These are phyloP conservation scores for Phialophora verrucosa DNA, from an alignment of 2,329 filamentous ascomycete genomes.

Conservation along the genomic window DNA sequence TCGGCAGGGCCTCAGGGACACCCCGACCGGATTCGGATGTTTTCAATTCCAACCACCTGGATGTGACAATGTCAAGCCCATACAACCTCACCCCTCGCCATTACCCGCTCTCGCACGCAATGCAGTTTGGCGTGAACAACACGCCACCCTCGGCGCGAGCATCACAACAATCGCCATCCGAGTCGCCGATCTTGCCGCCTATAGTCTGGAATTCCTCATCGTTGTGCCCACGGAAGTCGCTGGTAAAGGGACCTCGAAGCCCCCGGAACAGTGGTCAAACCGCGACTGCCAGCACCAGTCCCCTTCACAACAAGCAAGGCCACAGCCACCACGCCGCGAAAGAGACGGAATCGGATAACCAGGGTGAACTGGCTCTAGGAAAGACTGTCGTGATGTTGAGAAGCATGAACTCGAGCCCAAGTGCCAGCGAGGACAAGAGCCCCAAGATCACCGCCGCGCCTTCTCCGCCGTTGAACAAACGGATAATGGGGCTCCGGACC, in stretches of 20 bases:
- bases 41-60: slow-evolving; percentile 16
- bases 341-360: slow-evolving; percentile 4
- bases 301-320: slow-evolving; percentile 33
- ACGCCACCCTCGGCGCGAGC: slow-evolving; percentile 21
- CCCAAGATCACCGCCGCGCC: slow-evolving; percentile 3
- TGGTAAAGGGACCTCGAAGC: slow-evolving; percentile 34
- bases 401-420: slow-evolving; percentile 36
- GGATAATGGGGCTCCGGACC: slow-evolving; percentile 22
- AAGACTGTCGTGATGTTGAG: slow-evolving; percentile 43
- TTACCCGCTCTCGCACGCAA: slow-evolving; percentile 22
- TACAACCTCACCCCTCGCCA: slow-evolving; percentile 16
- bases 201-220: slow-evolving; percentile 24
- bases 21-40: slow-evolving; percentile 31
- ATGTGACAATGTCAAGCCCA: neutral
- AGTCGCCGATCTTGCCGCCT: slow-evolving; percentile 30
- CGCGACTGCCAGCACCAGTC: slow-evolving; percentile 30
- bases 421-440: slow-evolving; percentile 1
- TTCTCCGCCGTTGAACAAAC: slow-evolving; percentile 26
- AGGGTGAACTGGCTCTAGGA: slow-evolving; percentile 43
- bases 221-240: slow-evolving; percentile 28
- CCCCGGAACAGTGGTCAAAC: slow-evolving; percentile 35
- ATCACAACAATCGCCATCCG: slow-evolving; percentile 15
- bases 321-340: slow-evolving; percentile 25
- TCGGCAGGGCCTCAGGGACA: slow-evolving; percentile 14
- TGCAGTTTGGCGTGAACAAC: slow-evolving; percentile 1